Evolutionary conservation across 768 basidiomycete genomes (phyloP).

Genomic region (Calocybe gangraenosa): DNA sequence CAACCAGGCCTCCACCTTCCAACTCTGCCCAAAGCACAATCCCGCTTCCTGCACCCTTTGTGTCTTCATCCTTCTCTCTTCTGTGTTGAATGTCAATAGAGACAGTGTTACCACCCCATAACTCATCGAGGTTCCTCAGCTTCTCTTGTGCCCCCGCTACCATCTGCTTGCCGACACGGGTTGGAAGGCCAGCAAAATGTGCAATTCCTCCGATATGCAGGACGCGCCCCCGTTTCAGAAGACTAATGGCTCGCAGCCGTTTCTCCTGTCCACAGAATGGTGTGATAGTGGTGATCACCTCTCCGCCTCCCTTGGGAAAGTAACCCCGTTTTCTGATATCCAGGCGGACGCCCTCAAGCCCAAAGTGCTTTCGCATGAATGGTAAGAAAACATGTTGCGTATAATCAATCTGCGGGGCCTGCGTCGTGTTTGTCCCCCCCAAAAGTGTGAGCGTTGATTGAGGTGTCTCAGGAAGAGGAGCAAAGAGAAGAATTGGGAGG

Average conservation of each 20-base stretch:
- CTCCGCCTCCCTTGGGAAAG: constrained; percentile 70
- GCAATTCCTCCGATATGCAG: constrained; percentile 50
- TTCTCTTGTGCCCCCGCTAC: constrained; percentile 43
- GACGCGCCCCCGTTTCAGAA: constrained; percentile 57
- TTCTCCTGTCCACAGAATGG: constrained; percentile 32
- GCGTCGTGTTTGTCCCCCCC: constrained; percentile 70
- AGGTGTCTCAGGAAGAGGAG: constrained; percentile 20
- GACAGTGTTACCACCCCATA: constrained; percentile 14
- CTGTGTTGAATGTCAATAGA: constrained; percentile 35
- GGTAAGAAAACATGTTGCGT: constrained; percentile 62
- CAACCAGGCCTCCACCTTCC: constrained; percentile 60
- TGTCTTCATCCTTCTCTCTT: constrained; percentile 40
- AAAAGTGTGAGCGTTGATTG: constrained; percentile 49
- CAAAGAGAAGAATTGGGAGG: constrained; percentile 65
- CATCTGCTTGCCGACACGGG: constrained; percentile 51
- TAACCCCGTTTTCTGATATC: constrained; percentile 59
- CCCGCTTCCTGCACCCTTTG: constrained; percentile 64
- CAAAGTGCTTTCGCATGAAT: constrained; percentile 59
- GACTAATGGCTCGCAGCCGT: constrained; percentile 34
- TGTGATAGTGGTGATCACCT: constrained; percentile 39
- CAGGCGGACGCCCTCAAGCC: constrained; percentile 33
- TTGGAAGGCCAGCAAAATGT: constrained; percentile 66
- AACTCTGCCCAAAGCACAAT: constrained; percentile 76
- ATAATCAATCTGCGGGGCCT: constrained; percentile 78
- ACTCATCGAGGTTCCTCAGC: constrained; percentile 29